Conservation (phyloP, 768 basidiomycete genomes). For the Cubamyces sp. region DNA sequence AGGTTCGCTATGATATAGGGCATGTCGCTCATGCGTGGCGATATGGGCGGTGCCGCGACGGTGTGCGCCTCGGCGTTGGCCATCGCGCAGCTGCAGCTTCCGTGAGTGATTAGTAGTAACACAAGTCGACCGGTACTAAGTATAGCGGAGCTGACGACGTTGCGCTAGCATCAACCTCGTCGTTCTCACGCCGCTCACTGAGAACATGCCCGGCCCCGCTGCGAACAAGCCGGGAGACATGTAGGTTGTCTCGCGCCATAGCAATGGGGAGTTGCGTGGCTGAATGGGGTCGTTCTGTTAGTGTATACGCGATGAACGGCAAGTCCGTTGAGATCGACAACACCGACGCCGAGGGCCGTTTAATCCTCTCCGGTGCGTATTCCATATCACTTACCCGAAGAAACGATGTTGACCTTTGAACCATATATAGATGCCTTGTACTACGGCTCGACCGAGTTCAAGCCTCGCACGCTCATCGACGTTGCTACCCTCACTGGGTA, state of each 20-base stretch:
- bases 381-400: not conserved
- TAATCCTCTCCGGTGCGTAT: constrained; percentile 67
- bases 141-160: not conserved
- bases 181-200: constrained; percentile 72
- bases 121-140: not conserved
- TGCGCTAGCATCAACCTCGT: constrained; percentile 70
- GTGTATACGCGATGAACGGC: constrained; percentile 86
- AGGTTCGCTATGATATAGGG: constrained; percentile 42
- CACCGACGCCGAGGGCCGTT: constrained; percentile 83
- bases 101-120: constrained; percentile 59
- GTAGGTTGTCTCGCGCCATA: constrained; percentile 43
- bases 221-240: constrained; percentile 82
- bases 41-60: constrained; percentile 89
- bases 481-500: constrained; percentile 88
- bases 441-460: constrained; percentile 76
- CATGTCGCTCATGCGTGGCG: constrained; percentile 86
- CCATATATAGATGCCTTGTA: constrained; percentile 70
- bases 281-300: constrained; percentile 33
- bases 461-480: constrained; percentile 82
- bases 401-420: not conserved
- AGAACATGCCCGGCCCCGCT: constrained; percentile 80
- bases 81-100: constrained; percentile 80
- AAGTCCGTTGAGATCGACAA: constrained; percentile 88
- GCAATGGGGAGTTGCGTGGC: not conserved
- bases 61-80: constrained; percentile 75